phyloP scores from a whole-genome alignment of 2,329 filamentous ascomycete genomes.

The Verticillium tricorpus region DNA sequence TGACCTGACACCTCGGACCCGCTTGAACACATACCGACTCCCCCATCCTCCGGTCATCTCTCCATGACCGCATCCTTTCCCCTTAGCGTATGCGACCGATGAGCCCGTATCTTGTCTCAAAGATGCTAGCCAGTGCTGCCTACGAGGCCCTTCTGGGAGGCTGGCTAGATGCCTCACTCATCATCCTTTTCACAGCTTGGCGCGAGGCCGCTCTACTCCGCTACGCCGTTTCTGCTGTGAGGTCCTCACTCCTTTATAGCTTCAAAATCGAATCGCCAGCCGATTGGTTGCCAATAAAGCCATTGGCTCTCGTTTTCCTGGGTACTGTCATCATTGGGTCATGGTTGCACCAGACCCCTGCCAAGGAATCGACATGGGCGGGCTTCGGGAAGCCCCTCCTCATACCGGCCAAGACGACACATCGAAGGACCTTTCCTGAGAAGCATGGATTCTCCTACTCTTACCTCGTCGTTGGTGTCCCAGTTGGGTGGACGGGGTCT shows the following conservation, averaged over 20 bases:
- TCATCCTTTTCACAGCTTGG: slow-evolving; percentile 19
- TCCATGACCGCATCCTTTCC: background rate
- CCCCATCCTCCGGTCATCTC: background rate
- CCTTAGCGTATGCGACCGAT: slow-evolving; percentile 1
- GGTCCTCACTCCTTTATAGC: background rate
- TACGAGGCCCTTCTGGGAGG: slow-evolving; percentile 16
- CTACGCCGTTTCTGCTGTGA: background rate
- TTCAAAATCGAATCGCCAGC: background rate
- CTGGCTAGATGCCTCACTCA: slow-evolving; percentile 18
- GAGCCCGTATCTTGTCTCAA: background rate
- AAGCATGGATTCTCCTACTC: slow-evolving; percentile 66
- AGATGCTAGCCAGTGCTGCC: slow-evolving; percentile 10
- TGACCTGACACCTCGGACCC: background rate
- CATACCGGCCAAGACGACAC: slow-evolving; percentile 61
- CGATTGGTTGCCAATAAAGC: background rate
- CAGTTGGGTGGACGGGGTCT: slow-evolving; percentile 56
- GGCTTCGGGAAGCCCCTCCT: slow-evolving; percentile 42
- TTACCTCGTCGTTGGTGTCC: slow-evolving; percentile 65
- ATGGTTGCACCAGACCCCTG: background rate
- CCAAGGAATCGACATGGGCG: slow-evolving; percentile 10
- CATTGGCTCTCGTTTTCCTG: background rate
- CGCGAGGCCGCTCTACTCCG: slow-evolving; percentile 2
- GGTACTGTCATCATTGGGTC: background rate
- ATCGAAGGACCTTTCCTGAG: slow-evolving; percentile 62
- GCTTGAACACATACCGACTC: background rate